phyloP scores from a whole-genome alignment of 805 yeast species.

The Myxozyma lipomycoides region DNA sequence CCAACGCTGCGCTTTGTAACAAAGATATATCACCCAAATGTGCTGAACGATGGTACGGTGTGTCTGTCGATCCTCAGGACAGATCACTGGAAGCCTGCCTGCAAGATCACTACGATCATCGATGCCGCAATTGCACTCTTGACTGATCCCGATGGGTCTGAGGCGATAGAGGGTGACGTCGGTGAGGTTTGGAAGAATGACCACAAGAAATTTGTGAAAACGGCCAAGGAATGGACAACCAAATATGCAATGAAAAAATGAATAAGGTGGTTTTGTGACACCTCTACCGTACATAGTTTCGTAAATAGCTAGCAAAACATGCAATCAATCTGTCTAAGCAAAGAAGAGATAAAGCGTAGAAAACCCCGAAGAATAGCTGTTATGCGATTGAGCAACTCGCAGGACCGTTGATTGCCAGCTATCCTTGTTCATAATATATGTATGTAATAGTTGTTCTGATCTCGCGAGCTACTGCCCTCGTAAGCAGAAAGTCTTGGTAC shows the following conservation, averaged over 20 bases:
- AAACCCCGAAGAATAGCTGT: too few relatives aligned
- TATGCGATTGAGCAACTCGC: too few relatives aligned
- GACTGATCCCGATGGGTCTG: constrained; percentile 87
- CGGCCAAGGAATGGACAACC: constrained; percentile 85
- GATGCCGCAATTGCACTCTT: constrained; percentile 76
- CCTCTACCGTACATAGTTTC: too few relatives aligned
- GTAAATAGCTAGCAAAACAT: too few relatives aligned
- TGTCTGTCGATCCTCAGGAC: constrained; percentile 77
- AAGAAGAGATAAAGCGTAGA: too few relatives aligned
- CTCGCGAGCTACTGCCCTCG: too few relatives aligned
- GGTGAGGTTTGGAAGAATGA: constrained; percentile 84
- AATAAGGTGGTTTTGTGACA: too few relatives aligned
- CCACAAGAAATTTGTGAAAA: constrained; percentile 75
- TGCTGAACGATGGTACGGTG: constrained; percentile 78
- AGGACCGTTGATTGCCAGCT: too few relatives aligned
- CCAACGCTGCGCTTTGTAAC: constrained; percentile 76
- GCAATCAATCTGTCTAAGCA: too few relatives aligned
- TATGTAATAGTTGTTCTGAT: too few relatives aligned
- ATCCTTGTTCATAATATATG: too few relatives aligned
- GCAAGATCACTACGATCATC: constrained; percentile 77
- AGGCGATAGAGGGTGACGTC: constrained; percentile 86
- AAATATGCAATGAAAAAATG: constrained; percentile 22
- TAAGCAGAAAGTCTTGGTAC: too few relatives aligned
- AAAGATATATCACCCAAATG: constrained; percentile 84
- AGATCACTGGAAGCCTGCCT: constrained; percentile 91